Conservation (phyloP, 352 stramenopile species). For the Phytopythium delawarense region DNA sequence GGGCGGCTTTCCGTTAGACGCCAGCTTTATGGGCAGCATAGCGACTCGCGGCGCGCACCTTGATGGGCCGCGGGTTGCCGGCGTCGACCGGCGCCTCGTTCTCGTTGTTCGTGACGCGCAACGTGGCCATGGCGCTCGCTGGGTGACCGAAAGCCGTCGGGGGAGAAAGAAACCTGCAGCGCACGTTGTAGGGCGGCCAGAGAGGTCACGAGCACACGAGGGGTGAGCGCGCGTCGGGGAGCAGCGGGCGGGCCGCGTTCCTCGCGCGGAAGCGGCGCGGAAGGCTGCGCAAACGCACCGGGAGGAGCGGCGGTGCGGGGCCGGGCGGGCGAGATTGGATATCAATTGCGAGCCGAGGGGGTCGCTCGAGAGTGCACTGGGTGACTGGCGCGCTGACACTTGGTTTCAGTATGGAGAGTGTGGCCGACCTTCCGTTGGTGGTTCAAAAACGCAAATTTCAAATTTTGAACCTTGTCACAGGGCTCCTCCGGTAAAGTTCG, state of each 20-base stretch:
- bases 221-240: neutral
- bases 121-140: conserved; percentile 23
- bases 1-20: neutral
- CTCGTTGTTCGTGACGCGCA: conserved; percentile 55
- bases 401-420: conserved; percentile 17
- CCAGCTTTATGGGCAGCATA: neutral
- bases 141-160: conserved; percentile 4
- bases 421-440: neutral
- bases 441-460: conserved; percentile 12
- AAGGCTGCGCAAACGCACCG: conserved; percentile 6
- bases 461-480: conserved; percentile 28
- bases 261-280: neutral
- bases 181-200: neutral
- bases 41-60: conserved; percentile 20
- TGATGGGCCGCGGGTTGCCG: conserved; percentile 33
- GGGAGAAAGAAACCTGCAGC: neutral
- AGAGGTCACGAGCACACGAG: neutral
- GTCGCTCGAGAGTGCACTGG: neutral
- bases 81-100: conserved; percentile 53
- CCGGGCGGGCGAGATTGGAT: conserved; percentile 1
- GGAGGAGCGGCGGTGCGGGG: neutral
- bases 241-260: neutral
- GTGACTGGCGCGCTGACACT: conserved; percentile 8
- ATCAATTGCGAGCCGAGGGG: conserved; percentile 5
- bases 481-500: neutral